A percentile compares a stretch with the other conserved stretches of the same genome.
These are phyloP conservation scores for Quercus suber DNA, from an alignment of 306 rosid genomes.

Conservation along the genomic window DNA sequence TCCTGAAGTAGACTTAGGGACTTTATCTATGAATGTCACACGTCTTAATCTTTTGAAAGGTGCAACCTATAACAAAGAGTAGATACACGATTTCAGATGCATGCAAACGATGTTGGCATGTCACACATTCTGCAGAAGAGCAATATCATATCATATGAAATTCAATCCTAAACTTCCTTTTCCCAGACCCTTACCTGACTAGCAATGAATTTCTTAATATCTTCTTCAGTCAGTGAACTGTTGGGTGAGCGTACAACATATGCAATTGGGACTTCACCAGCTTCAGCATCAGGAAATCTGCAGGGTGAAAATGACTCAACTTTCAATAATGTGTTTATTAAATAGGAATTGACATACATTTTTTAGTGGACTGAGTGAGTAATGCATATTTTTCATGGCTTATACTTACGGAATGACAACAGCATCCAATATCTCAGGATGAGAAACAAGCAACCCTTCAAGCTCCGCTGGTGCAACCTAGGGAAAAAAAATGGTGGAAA, in stretches of 20 bases:
- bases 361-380: background rate
- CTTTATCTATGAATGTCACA: slow-evolving; percentile 69
- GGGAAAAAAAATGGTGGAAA: slow-evolving; percentile 3
- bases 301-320: slow-evolving; percentile 6
- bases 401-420: slow-evolving; percentile 91
- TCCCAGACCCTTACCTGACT: slow-evolving; percentile 45
- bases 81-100: background rate
- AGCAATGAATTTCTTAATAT: slow-evolving; percentile 56
- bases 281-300: slow-evolving; percentile 91
- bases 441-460: slow-evolving; percentile 89
- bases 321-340: background rate
- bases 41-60: slow-evolving; percentile 77
- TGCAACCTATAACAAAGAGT: slow-evolving; percentile 57
- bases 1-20: slow-evolving; percentile 80
- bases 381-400: background rate
- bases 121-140: background rate
- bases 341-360: background rate
- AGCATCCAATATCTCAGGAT: slow-evolving; percentile 87
- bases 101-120: background rate
- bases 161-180: background rate
- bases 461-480: slow-evolving; percentile 99
- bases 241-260: slow-evolving; percentile 68
- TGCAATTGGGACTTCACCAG: slow-evolving; percentile 89
- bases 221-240: slow-evolving; percentile 78
- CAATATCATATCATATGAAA: background rate